These are phyloP conservation scores for Penicillium thymicola DNA, from an alignment of 2,329 filamentous ascomycete species.

Conservation along the genomic window DNA sequence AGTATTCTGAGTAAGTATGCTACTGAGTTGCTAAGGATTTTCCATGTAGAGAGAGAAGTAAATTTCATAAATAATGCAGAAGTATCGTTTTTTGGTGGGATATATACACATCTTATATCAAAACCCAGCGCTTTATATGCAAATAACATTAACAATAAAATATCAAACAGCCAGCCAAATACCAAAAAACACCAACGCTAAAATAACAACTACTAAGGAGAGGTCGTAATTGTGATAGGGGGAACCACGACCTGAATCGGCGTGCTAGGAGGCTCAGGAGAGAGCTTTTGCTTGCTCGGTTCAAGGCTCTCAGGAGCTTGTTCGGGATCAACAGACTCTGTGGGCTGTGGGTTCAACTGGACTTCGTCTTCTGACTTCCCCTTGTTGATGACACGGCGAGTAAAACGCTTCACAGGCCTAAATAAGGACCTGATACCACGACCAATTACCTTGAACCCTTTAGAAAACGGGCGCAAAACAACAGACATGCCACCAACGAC, in stretches of 20 bases:
- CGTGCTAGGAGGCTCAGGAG: constrained; percentile 20
- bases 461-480: constrained; percentile 45
- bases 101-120: constrained; percentile 1
- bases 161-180: not conserved
- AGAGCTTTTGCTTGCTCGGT: not conserved
- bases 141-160: not conserved
- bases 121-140: not conserved
- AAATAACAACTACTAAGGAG: constrained; percentile 18
- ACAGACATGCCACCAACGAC: constrained; percentile 54
- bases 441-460: constrained; percentile 27
- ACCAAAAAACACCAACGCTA: constrained; percentile 5
- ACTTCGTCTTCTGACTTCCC: not conserved
- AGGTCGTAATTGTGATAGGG: constrained; percentile 41
- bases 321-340: constrained; percentile 13
- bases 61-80: not conserved
- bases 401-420: constrained; percentile 25
- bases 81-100: not conserved
- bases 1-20: not conserved
- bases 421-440: constrained; percentile 25
- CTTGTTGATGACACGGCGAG: constrained; percentile 17
- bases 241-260: constrained; percentile 29
- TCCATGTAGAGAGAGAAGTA: not conserved
- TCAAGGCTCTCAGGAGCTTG: constrained; percentile 5
- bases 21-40: not conserved
- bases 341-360: not conserved